phyloP scores from a whole-genome alignment of 2,329 filamentous ascomycete genomes.

The Xylariales sp. region DNA sequence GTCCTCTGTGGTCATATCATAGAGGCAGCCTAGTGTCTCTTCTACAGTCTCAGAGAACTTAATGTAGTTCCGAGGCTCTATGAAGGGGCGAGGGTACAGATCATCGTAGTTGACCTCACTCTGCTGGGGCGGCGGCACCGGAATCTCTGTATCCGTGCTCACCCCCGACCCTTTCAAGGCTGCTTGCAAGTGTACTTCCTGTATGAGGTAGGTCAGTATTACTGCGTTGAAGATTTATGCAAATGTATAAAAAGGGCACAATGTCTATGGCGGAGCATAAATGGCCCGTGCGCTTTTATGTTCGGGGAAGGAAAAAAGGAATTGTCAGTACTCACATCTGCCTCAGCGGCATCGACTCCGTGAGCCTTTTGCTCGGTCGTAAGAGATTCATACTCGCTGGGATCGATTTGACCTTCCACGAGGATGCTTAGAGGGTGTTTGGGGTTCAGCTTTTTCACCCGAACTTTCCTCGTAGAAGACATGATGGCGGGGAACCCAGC shows the following conservation, averaged over 20 bases:
- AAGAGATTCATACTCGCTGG: constrained; percentile 79
- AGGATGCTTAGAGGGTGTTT: constrained; percentile 86
- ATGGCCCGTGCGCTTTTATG: not conserved
- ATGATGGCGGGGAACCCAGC: constrained; percentile 42
- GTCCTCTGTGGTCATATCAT: constrained; percentile 94
- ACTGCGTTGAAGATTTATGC: not conserved
- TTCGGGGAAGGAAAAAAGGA: constrained; percentile 19
- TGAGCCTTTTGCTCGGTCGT: constrained; percentile 87
- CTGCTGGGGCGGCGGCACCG: constrained; percentile 60
- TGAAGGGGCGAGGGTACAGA: constrained; percentile 75
- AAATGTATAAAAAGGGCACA: not conserved
- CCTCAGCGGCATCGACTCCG: constrained; percentile 94
- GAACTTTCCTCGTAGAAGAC: constrained; percentile 61
- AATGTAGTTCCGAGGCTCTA: constrained; percentile 88
- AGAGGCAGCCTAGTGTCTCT: constrained; percentile 83
- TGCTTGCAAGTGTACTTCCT: constrained; percentile 96
- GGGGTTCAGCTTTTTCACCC: constrained; percentile 86
- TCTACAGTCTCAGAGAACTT: constrained; percentile 98
- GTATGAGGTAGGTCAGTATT: constrained; percentile 11
- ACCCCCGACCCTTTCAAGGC: constrained; percentile 58
- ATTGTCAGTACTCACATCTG: constrained; percentile 72
- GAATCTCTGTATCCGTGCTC: constrained; percentile 56
- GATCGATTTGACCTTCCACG: constrained; percentile 85
- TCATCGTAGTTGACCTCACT: constrained; percentile 78
- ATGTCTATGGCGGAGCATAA: not conserved